phyloP scores from a whole-genome alignment of 2,329 filamentous ascomycete species.

The Rhynchosporium secalis region DNA sequence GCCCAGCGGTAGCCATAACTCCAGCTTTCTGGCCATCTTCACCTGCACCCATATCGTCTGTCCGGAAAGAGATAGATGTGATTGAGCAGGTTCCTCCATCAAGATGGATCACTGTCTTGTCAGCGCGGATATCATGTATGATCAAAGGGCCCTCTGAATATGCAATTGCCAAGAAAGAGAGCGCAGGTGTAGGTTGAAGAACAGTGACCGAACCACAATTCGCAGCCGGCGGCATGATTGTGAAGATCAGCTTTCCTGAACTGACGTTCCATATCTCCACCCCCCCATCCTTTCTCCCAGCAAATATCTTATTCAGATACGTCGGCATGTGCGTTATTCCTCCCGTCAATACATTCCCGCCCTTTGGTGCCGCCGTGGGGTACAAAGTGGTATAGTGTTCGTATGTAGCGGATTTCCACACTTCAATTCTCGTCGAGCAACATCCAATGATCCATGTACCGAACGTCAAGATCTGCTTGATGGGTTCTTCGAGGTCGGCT shows the following conservation, averaged over 20 bases:
- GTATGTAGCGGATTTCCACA: slow-evolving; percentile 81
- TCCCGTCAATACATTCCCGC: slow-evolving; percentile 70
- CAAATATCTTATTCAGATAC: slow-evolving; percentile 93
- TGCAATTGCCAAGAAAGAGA: slow-evolving; percentile 85
- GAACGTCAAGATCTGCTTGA: slow-evolving; percentile 78
- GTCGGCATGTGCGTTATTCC: slow-evolving; percentile 88
- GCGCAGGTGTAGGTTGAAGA: slow-evolving; percentile 77
- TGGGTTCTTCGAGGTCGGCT: slow-evolving; percentile 63
- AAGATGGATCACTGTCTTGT: slow-evolving; percentile 70
- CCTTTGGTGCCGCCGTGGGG: slow-evolving; percentile 54
- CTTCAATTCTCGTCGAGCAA: slow-evolving; percentile 72
- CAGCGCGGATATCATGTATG: slow-evolving; percentile 79
- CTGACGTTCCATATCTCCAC: slow-evolving; percentile 98
- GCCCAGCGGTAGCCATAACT: slow-evolving; percentile 89
- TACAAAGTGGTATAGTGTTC: slow-evolving; percentile 88
- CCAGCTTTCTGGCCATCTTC: slow-evolving; percentile 82
- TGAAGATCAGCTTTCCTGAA: slow-evolving; percentile 88
- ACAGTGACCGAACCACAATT: slow-evolving; percentile 82
- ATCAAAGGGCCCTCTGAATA: slow-evolving; percentile 77
- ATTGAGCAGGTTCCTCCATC: slow-evolving; percentile 68
- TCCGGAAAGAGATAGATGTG: slow-evolving; percentile 85
- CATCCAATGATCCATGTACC: slow-evolving; percentile 90
- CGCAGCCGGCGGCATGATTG: slow-evolving; percentile 73
- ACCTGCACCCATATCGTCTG: slow-evolving; percentile 83
- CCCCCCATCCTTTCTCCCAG: slow-evolving; percentile 81